phyloP scores from a whole-genome alignment of 2,329 filamentous ascomycete species.

The Trichophyton schoenleinii region DNA sequence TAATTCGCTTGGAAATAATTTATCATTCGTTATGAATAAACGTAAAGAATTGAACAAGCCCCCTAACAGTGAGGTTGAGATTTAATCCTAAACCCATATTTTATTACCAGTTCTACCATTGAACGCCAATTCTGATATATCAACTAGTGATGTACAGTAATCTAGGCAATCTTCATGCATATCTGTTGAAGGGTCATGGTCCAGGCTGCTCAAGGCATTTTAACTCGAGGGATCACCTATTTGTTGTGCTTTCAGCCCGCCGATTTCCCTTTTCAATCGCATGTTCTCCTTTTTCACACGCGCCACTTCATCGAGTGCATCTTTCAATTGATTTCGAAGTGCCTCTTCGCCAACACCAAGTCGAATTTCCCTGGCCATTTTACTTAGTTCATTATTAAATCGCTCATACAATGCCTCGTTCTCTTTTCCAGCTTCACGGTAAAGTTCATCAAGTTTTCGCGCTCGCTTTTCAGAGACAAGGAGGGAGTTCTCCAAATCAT shows the following conservation, averaged over 20 bases:
- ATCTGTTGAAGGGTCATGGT: not conserved
- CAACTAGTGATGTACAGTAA: not conserved
- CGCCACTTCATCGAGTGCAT: conserved; percentile 63
- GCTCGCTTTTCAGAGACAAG: conserved; percentile 64
- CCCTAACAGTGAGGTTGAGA: not conserved
- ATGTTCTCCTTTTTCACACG: conserved; percentile 75
- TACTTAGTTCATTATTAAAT: conserved; percentile 82
- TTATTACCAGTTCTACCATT: not conserved
- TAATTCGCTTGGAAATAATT: not conserved
- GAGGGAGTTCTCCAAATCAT: conserved; percentile 59
- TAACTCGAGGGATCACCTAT: conserved; percentile 16
- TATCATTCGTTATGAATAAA: not conserved
- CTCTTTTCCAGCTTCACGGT: conserved; percentile 75
- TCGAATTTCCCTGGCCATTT: conserved; percentile 65
- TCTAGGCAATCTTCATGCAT: not conserved
- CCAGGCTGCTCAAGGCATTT: not conserved
- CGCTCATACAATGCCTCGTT: conserved; percentile 86
- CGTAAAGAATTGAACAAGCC: not conserved
- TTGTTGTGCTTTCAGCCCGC: conserved; percentile 48
- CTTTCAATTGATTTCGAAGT: conserved; percentile 56
- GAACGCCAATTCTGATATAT: not conserved
- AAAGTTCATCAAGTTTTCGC: conserved; percentile 73
- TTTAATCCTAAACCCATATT: not conserved
- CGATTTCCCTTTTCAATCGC: conserved; percentile 67
- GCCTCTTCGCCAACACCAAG: conserved; percentile 69